phyloP scores from a whole-genome alignment of 305 asterid species.

The Solanum aculeatissimum region DNA sequence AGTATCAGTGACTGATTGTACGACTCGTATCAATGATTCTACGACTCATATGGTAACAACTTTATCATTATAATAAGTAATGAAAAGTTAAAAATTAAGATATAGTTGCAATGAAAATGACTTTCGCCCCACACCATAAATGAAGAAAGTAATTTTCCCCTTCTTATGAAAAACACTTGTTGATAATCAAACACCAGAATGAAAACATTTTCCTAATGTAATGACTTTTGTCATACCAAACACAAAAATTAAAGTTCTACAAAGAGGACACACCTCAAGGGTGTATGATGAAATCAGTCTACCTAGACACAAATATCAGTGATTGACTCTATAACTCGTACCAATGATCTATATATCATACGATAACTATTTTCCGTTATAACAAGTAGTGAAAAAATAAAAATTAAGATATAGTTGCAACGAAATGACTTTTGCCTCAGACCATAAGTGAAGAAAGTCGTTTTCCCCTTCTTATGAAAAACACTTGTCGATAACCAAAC shows the following conservation, averaged over 20 bases:
- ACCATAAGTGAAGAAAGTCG: neutral
- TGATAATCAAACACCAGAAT: neutral
- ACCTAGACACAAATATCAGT: neutral
- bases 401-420: neutral
- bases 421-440: neutral
- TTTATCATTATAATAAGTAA: neutral
- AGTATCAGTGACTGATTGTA: neutral
- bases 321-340: neutral
- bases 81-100: neutral
- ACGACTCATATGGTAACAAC: neutral
- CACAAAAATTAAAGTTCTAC: neutral
- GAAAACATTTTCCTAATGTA: neutral
- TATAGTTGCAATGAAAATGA: neutral
- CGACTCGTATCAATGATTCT: neutral
- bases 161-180: neutral
- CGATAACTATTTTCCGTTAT: neutral
- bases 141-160: neutral
- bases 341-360: neutral
- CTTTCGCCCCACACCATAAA: fast-evolving
- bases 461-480: neutral
- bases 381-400: neutral
- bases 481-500: neutral
- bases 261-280: too few relatives aligned
- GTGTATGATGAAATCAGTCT: neutral
- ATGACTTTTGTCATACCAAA: neutral